phyloP scores from a whole-genome alignment of 2,329 filamentous ascomycete species.

The Nigrospora sphaerica region DNA sequence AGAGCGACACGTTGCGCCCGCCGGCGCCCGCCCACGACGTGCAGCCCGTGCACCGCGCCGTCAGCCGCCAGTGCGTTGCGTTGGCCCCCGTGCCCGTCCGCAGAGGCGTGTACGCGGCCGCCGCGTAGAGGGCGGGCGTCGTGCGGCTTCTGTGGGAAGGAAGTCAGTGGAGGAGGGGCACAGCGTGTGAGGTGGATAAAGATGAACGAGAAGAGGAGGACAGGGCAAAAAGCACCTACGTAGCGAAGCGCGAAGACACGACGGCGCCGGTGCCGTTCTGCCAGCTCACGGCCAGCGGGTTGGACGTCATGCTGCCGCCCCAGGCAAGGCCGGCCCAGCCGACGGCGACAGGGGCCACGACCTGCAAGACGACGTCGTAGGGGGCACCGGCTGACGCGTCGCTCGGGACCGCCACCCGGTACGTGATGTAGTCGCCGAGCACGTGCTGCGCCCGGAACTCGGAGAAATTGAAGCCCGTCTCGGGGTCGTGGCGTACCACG shows the following conservation, averaged over 20 bases:
- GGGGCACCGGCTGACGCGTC: conserved; percentile 16
- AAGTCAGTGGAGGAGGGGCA: not conserved
- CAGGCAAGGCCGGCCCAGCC: conserved; percentile 42
- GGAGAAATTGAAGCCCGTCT: conserved; percentile 23
- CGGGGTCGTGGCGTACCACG: conserved; percentile 15
- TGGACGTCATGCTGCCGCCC: conserved; percentile 42
- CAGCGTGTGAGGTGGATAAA: not conserved
- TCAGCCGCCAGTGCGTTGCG: conserved; percentile 32
- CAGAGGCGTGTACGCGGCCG: conserved; percentile 24
- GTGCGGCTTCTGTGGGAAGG: conserved; percentile 22
- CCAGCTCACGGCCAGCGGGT: conserved; percentile 38
- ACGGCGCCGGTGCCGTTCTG: conserved; percentile 31
- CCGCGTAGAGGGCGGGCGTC: conserved; percentile 20
- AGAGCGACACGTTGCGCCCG: conserved; percentile 43
- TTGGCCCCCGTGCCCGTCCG: conserved; percentile 29
- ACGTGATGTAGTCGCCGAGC: conserved; percentile 18
- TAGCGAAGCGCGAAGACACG: conserved; percentile 34
- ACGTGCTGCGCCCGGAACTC: conserved; percentile 16
- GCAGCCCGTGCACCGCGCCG: conserved; percentile 28
- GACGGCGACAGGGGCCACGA: conserved; percentile 32
- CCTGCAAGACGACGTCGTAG: conserved; percentile 35
- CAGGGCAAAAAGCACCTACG: conserved; percentile 24
- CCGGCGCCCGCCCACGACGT: conserved; percentile 22
- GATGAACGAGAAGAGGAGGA: not conserved
- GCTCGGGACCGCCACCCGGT: conserved; percentile 28